Conservation (phyloP, 1,284 basidiomycete genomes). For the Xerocomus amazonicus region DNA sequence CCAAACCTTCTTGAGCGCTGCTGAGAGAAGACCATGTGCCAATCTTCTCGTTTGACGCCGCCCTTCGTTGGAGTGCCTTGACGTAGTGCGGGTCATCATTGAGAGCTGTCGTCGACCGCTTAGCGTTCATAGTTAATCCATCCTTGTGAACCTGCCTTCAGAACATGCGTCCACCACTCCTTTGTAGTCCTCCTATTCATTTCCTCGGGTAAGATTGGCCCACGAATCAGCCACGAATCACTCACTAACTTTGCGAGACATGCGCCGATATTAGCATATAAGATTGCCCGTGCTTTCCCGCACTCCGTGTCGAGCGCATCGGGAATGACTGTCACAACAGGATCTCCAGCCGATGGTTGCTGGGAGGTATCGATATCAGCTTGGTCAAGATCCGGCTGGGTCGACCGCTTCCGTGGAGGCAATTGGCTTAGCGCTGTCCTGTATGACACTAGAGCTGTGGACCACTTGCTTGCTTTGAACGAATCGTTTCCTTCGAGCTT, state of each 20-base stretch:
- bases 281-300: constrained; percentile 57
- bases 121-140: neutral
- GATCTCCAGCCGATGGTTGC: constrained; percentile 17
- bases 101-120: constrained; percentile 55
- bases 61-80: constrained; percentile 87
- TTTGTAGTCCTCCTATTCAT: constrained; percentile 63
- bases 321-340: constrained; percentile 3
- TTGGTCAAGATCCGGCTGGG: constrained; percentile 13
- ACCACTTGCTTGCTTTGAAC: constrained; percentile 55
- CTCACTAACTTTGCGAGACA: constrained; percentile 73
- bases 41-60: constrained; percentile 77
- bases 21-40: constrained; percentile 80
- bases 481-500: constrained; percentile 58
- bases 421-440: constrained; percentile 54
- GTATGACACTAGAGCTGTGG: constrained; percentile 63
- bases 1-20: constrained; percentile 78
- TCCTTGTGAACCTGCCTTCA: constrained; percentile 46
- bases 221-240: constrained; percentile 1
- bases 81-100: constrained; percentile 79
- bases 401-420: constrained; percentile 41
- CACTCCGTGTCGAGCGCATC: constrained; percentile 41
- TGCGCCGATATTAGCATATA: constrained; percentile 81
- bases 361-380: constrained; percentile 12
- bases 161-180: constrained; percentile 75
- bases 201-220: constrained; percentile 6